Base-by-base conservation (phyloP, 164 flowering plant species). In the Vitis cinerea region DNA sequence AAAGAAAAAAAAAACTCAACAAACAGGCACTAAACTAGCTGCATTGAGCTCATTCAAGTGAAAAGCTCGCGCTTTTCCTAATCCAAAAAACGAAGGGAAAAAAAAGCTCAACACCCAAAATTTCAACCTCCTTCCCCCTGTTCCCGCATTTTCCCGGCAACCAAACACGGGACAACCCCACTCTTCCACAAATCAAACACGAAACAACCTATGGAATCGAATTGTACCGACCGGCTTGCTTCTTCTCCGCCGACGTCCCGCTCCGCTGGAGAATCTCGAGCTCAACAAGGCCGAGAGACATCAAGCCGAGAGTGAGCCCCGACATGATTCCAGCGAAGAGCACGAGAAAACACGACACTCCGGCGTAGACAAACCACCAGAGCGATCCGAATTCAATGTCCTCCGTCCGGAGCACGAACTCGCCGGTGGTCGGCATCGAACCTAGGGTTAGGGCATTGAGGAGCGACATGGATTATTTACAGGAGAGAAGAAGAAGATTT, bases 231-330 rank as follows among this genome's bases (percentile, higher is more conserved):
- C 93, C 89, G 19, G 93, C 90, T 82, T 88, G 93, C 52, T 81
- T 84, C 74, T 87, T 87, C 80, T 88, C 89, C 12, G 79, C 4
- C 58, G 79, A 15, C 19, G 86, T 71, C 66, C 93, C 93, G 62
- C 90, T 87, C 2, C 87, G 81, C 70, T 83, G 84, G 15, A 88
- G 87, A 51, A 88, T 87, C 61, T 88, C 93, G 58, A 88, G 89
- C 58, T 88, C 93, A 61, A 88, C 93, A 48, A 82, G 85, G 8
- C 93, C 84, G 10, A 88, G 80, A 2, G 93, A 88, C 90, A 88
- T 88, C 64, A 88, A 72, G 1, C 93, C 93, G 6, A 88, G 74
- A 5, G 93, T 88, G 13, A 88, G 78, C 4, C 93, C 93, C 0
- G 93, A 88, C 93, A 88, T 88, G 16, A 88, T 84, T 0, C 93